Evolutionary conservation across 495 filamentous ascomycete species (phyloP), one percentile per base, ranked within the genome.

Genomic region (Podospora pseudopauciseta): DNA sequence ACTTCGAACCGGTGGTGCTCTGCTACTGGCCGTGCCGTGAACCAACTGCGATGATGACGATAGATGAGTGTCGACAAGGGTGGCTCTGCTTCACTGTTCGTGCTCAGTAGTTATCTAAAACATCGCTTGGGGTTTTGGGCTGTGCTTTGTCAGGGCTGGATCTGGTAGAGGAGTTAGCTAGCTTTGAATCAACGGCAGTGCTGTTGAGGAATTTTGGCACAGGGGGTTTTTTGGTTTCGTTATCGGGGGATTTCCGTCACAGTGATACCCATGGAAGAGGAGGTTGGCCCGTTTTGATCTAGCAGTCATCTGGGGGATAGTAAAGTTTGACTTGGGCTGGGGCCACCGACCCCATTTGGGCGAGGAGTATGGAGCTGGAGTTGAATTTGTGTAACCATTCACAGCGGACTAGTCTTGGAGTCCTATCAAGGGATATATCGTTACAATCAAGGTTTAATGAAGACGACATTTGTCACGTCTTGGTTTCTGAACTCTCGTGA

Each of bases 241-340:
- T 26, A 20, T 20, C 23, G 19, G 19, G 55, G 55, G n/a, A 58
- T 58, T 58, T 58, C n/a, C 55, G 3, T 58, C 23, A 26, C 55
- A 58, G 23, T 58, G 55, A 58, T 58, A 58, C 55, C 55, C 55
- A 58, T 58, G 5, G 55, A 26, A 58, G 23, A 49, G 39, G 39
- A 49, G 5, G 39, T 49, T 49, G 39, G 39, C 39, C 39, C 39
- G 30, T 49, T 9, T 49, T 13, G 39, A 49, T 49, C 39, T 49
- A 49, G 30, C 39, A 49, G 39, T 49, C 15, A 49, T 49, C 39
- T 49, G 39, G 39, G 13, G 39, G 39, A 49, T 49, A 49, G 13
- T 11, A 49, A 49, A 18, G 39, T 49, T 49, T 16, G 39, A 9
- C 13, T 16, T 49, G 39, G 39, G 15, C 13, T 18, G 39, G 39